Evolutionary conservation across 1,284 basidiomycete species (phyloP).

Genomic region (Amanita bisporigera): DNA sequence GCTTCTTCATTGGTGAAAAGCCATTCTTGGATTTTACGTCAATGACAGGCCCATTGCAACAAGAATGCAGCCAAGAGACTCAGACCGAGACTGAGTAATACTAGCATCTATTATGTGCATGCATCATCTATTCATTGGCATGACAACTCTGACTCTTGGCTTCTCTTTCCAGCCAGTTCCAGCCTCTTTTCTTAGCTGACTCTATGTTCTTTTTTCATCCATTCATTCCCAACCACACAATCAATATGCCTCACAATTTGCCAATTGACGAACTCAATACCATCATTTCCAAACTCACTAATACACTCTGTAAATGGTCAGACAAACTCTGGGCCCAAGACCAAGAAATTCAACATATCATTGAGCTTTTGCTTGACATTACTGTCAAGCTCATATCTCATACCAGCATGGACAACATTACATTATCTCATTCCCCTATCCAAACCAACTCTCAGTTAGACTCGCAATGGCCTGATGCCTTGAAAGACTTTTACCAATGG

Average conservation of each 20-base stretch:
- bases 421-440: too few species aligned
- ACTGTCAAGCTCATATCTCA: too few species aligned
- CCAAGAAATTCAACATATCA: background rate
- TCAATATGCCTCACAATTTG: background rate
- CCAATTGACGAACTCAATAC: background rate
- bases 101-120: background rate
- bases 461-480: too few species aligned
- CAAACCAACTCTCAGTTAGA: too few species aligned
- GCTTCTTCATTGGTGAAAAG: background rate
- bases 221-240: too few species aligned
- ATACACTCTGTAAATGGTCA: background rate
- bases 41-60: background rate
- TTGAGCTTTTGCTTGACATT: constrained; percentile 30
- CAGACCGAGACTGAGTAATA: too few species aligned
- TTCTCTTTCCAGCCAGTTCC: too few species aligned
- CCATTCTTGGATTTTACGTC: background rate
- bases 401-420: too few species aligned
- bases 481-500: constrained; percentile 11
- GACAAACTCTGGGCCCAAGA: background rate
- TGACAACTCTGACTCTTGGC: too few species aligned
- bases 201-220: too few species aligned
- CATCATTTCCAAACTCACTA: background rate
- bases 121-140: too few species aligned
- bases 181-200: background rate
- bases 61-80: background rate